These are phyloP conservation scores for Podospora bellae-mahoneyi DNA, from an alignment of 495 filamentous ascomycete species.

Conservation along the genomic window DNA sequence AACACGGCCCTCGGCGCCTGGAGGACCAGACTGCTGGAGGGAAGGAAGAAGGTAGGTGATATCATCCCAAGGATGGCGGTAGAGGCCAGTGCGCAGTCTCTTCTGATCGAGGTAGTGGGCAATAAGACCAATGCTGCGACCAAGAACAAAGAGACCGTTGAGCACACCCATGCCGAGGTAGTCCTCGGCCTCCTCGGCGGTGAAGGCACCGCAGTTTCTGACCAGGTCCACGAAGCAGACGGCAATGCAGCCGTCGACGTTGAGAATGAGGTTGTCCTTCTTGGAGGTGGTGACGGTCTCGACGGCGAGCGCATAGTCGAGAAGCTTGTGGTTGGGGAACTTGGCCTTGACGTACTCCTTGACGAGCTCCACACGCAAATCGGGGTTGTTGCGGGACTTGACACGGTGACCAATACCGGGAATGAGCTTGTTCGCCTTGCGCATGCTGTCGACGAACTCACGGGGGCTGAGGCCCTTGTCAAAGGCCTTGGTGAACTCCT, in stretches of 20 bases:
- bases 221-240: conserved; percentile 98
- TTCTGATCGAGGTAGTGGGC: conserved; percentile 99
- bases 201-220: conserved; percentile 97
- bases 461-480: conserved; percentile 97
- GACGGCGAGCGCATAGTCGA: conserved; percentile 97
- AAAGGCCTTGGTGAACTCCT: conserved; percentile 96
- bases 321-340: conserved; percentile 94
- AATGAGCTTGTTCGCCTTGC: conserved; percentile 99
- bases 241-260: conserved; percentile 96
- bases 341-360: conserved; percentile 97
- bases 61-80: conserved; percentile 98
- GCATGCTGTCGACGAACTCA: conserved; percentile 98
- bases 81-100: conserved; percentile 93
- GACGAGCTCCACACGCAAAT: conserved; percentile 98
- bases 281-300: conserved; percentile 98
- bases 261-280: conserved; percentile 99
- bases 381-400: conserved; percentile 99
- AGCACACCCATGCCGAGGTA: conserved; percentile 93
- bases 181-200: conserved; percentile 74
- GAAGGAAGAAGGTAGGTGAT: conserved; percentile 94
- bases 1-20: conserved; percentile 82
- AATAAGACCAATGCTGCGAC: conserved; percentile 95
- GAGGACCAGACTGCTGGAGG: conserved; percentile 64
- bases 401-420: conserved; percentile 98
- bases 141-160: conserved; percentile 98